Percentiles rank a stretch among this genome's conserved stretches.
Evolutionary conservation across 306 rosid species (phyloP).

Genomic region (Spatholobus suberectus): DNA sequence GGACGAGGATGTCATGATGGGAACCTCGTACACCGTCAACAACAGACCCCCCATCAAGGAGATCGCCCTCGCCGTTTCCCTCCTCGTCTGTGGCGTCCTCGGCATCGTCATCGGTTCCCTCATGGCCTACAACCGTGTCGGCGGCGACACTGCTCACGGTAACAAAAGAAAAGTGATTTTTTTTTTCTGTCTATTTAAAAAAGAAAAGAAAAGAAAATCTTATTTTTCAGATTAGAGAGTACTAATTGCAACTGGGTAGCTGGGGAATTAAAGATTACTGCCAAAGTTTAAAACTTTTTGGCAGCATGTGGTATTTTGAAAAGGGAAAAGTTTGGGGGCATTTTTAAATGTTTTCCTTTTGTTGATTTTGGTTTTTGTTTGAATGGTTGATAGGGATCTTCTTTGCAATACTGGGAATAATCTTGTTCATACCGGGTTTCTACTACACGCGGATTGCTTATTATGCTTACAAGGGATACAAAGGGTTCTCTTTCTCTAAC

Average conservation of each 20-base stretch:
- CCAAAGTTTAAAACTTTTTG: slow-evolving; percentile 26
- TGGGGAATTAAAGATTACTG: background rate
- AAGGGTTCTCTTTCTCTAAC: slow-evolving; percentile 96
- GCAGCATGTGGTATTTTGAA: background rate
- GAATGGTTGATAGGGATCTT: slow-evolving; percentile 68
- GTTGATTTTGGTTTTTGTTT: slow-evolving; percentile 27
- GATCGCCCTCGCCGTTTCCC: slow-evolving; percentile 92
- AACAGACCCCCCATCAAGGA: slow-evolving; percentile 88
- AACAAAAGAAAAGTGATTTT: background rate
- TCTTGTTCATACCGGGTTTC: slow-evolving; percentile 95
- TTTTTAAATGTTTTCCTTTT: background rate
- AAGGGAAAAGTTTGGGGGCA: background rate
- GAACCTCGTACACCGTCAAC: slow-evolving; percentile 75
- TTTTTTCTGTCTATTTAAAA: background rate
- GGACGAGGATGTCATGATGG: slow-evolving; percentile 96
- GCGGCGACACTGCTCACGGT: slow-evolving; percentile 98
- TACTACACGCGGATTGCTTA: slow-evolving; percentile 98
- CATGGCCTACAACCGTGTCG: slow-evolving; percentile 88
- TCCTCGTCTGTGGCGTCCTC: slow-evolving; percentile 80
- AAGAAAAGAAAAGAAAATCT: background rate
- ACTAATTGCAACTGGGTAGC: slow-evolving; percentile 32
- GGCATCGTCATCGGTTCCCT: slow-evolving; percentile 76
- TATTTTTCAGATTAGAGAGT: slow-evolving; percentile 1
- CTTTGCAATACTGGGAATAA: slow-evolving; percentile 80
- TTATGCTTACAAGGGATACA: slow-evolving; percentile 96